Base-by-base conservation (phyloP, 148 eudicot species). In the Chenopodium berlandieri region DNA sequence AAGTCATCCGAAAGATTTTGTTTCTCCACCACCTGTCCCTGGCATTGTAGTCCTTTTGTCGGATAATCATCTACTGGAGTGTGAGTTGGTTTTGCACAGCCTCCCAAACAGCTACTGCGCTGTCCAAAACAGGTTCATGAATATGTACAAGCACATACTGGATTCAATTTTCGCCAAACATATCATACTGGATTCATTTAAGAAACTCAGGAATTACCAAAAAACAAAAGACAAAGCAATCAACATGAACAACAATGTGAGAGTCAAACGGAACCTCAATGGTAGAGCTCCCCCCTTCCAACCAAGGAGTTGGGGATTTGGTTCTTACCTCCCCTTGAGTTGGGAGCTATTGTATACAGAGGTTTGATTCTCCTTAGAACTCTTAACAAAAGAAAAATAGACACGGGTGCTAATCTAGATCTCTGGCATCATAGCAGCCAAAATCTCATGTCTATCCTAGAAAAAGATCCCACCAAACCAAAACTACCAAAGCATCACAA, bases 21-120 rank as follows among this genome's bases (percentile, higher is more conserved):
- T 77, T 87, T 89, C 83, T 83, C 91, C 65, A 88, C 90, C 47
- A 76, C 67, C 62, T 75, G 89, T 13, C 88, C 90, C 78, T 75
- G 79, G 67, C 25, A 73, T 54, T 81, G 87, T 23, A 87, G 86
- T 46, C 91, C 94, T 84, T 91, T 89, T 32, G 94, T 80, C 60
- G 87, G 87, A 75, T 89, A 83, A 58, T 89, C 93, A 75, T 89
- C 89, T 76, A 84, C 82, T 58, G 81, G 84, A 78, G 80, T 79
- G 68, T 88, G 86, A 47, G 80, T 77, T 23, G 92, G 86, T 86
- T 87, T 91, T 58, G 84, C 58, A 81, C 88, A 89, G 82, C 89
- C 86, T 80, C 97, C 97, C 80, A 90, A 79, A 83, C 97, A 93
- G 86, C 88, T 80, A 85, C 97, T 93, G 97, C 88, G 85, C 91